Base-by-base conservation (phyloP, 2,329 filamentous ascomycete species). In the Fusarium multiceps region DNA sequence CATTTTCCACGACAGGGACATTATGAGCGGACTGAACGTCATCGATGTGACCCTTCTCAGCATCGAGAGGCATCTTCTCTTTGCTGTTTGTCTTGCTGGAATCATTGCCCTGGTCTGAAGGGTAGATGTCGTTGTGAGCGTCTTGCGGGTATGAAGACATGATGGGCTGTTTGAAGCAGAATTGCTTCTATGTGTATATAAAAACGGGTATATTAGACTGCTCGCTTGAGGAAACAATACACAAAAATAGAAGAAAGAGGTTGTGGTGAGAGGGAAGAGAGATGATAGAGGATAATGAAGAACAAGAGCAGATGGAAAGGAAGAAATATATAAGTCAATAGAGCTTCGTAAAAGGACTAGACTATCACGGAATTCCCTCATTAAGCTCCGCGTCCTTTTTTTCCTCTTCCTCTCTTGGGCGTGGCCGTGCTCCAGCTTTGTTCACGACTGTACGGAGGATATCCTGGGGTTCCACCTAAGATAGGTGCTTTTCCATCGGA, bases 31-130 rank as follows among this genome's bases (percentile, higher is more conserved):
- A 58, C 51, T 68, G 55, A 30, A 72, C n/a, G 37, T 75, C 73
- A n/a, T 68, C 37, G 1, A 55, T 57, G 8, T 50, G 30, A 2
- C 50, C 59, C 25, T 53, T 70, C 21, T 74, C 66, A 11, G 50
- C 30, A 40, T 71, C 72, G 7, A 65, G 55, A 40, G 63, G 72
- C 28, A 75, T 51, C 59, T 74, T 75, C 14, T 75, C 73, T 7
- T 75, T 75, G 70, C 69, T 75, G 57, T 69, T 72, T 58, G 65
- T 63, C 25, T 75, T 75, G 66, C 68, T 73, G 7, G 73, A 71
- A 23, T 73, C 72, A 62, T 73, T 49, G 25, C 73, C 73, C 47
- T 72, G 72, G 13, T 75, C 73, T 4, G 73, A 72, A 30, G 73
- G 66, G 34, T 75, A 75, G 40, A 75, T 75, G 41, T 61, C 55